Base-by-base conservation (phyloP, 202 grass and related monocot genomes). In the Setaria italica region DNA sequence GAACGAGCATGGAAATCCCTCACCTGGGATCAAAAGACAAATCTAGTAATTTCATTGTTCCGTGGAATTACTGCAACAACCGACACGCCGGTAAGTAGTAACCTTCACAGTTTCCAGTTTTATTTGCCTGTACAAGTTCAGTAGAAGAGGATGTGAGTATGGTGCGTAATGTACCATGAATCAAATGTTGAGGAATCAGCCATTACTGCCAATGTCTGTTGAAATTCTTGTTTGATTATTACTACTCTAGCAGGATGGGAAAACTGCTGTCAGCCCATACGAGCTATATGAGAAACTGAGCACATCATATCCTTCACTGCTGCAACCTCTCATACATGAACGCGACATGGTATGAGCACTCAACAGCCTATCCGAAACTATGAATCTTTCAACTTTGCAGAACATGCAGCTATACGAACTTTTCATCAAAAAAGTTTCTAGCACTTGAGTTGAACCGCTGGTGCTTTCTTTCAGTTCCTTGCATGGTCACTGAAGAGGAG, bases 401-500 rank as follows among this genome's bases (percentile, higher is more conserved):
- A 17, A 12, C 32, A 37, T 62, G 12, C 3, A 9, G 49, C 55
- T 20, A n/a, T 19, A 16, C 0, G 16, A 71, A 5, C 11, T 39
- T 39, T 55, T 56, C 49, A 0, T 46, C 39, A 6, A 41, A 41
- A 41, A 54, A 19, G 9, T 4, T 20, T 47, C 37, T 11, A 62
- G 20, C 39, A 1, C 16, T 49, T 49, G 4, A 65, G 11, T 4
- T 78, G 21, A 79, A 72, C 2, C 42, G 45, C 15, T 17, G 11
- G n/a, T 76, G 29, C 65, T 80, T 84, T 77, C 15, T 77, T 68
- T 79, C 81, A 98, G 91, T 95, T 86, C 86, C 84, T 95, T 11
- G 88, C 93, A 25, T 98, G 96, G 96, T 98, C 96, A 10, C 84
- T 98, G 62, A 98, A 98, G 84, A 91, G 96, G 82, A 95, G 96